Evolutionary conservation across 1,284 basidiomycete genomes (phyloP).

Genomic region (Ceratobasidium sp.): DNA sequence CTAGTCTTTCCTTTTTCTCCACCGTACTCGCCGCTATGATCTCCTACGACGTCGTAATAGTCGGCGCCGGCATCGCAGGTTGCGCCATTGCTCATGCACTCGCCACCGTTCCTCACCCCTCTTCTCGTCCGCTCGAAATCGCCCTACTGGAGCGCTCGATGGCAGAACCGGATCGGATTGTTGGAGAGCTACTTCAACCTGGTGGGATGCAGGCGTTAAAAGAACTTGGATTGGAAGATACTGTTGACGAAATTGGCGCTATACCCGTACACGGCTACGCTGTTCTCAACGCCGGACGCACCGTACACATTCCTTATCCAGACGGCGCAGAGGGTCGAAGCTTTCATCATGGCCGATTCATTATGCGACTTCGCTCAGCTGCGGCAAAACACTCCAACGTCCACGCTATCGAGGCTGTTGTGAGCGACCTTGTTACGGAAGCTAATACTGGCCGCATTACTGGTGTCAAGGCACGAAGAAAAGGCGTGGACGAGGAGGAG

Average conservation of each 20-base stretch:
- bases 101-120: constrained; percentile 60
- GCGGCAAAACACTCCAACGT: constrained; percentile 74
- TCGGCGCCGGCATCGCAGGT: constrained; percentile 92
- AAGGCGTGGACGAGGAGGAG: constrained; percentile 56
- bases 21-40: constrained; percentile 3
- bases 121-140: constrained; percentile 73
- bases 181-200: constrained; percentile 97
- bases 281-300: constrained; percentile 76
- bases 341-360: constrained; percentile 96
- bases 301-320: constrained; percentile 92
- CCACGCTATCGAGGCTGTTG: constrained; percentile 86
- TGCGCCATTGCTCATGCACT: constrained; percentile 81
- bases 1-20: background rate
- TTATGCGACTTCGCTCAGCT: constrained; percentile 82
- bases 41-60: constrained; percentile 82
- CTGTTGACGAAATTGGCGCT: constrained; percentile 90
- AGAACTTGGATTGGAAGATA: constrained; percentile 81
- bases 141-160: constrained; percentile 91
- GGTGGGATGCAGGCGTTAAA: constrained; percentile 87
- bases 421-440: constrained; percentile 77
- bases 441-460: constrained; percentile 68
- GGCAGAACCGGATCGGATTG: constrained; percentile 94
- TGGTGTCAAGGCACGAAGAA: constrained; percentile 72
- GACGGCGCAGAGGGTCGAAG: constrained; percentile 77
- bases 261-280: constrained; percentile 91